Percentiles rank a stretch among this genome's conserved stretches.
These are phyloP conservation scores for Cercophora scortea DNA, from an alignment of 495 filamentous ascomycete species.

Conservation along the genomic window DNA sequence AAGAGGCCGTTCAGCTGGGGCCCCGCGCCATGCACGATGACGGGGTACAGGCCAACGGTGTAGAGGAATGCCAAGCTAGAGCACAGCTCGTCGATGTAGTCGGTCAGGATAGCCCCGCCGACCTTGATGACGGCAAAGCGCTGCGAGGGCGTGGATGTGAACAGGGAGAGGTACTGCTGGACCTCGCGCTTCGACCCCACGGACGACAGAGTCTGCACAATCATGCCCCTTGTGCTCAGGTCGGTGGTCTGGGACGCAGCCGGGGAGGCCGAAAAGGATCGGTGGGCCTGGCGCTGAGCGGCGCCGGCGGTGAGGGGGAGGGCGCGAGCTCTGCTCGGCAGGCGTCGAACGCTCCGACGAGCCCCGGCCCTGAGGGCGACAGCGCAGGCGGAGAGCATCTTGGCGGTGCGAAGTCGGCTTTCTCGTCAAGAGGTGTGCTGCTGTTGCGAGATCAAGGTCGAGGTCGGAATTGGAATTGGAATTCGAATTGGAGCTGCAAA, in stretches of 20 bases:
- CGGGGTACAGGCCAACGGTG: constrained; percentile 90
- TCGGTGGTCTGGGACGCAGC: constrained; percentile 33
- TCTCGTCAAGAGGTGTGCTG: too few relatives aligned
- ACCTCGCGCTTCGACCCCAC: constrained; percentile 96
- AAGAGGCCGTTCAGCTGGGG: constrained; percentile 94
- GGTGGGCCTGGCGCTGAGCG: constrained; percentile 12
- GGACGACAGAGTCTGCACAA: constrained; percentile 90
- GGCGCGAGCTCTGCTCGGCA: constrained; percentile 19
- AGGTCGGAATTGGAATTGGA: not conserved
- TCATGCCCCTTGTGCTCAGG: constrained; percentile 69
- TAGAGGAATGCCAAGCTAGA: constrained; percentile 86
- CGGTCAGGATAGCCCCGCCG: constrained; percentile 92
- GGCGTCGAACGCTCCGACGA: constrained; percentile 31
- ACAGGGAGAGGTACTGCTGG: constrained; percentile 96
- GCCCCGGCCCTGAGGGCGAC: constrained; percentile 36
- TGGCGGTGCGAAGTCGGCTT: not conserved
- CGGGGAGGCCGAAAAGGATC: constrained; percentile 23
- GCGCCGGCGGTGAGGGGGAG: constrained; percentile 17
- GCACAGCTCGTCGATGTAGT: constrained; percentile 84
- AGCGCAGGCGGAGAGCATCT: constrained; percentile 28
- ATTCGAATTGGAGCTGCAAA: not conserved
- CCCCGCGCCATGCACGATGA: constrained; percentile 94
- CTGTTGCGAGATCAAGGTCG: not conserved
- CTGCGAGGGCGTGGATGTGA: constrained; percentile 93
- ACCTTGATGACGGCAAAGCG: constrained; percentile 99